These are phyloP conservation scores for Sporisorium scitamineum DNA, from an alignment of 1,284 basidiomycete genomes.

Conservation along the genomic window DNA sequence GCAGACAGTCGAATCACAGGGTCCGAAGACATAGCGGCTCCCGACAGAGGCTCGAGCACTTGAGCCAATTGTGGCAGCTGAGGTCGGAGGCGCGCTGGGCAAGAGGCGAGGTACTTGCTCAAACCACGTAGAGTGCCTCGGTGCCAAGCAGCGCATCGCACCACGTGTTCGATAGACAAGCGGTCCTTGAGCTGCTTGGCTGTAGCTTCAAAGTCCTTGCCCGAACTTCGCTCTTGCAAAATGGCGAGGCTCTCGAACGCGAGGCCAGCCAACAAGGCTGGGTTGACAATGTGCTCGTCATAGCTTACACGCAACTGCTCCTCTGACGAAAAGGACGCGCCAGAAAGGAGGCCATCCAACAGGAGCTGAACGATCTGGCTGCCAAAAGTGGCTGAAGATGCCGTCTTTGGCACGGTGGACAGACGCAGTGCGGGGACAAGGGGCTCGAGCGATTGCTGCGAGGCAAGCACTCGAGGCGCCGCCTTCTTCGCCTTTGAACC, in stretches of 20 bases:
- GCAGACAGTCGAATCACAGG: slow-evolving; percentile 51
- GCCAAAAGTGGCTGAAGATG: slow-evolving; percentile 16
- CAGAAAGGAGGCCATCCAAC: slow-evolving; percentile 31
- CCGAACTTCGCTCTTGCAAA: slow-evolving; percentile 32
- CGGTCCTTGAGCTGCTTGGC: slow-evolving; percentile 25
- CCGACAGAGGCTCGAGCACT: slow-evolving; percentile 28
- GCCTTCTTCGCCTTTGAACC: slow-evolving; percentile 12
- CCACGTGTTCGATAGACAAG: slow-evolving; percentile 22
- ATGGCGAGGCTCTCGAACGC: slow-evolving; percentile 40
- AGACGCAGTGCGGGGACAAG: slow-evolving; percentile 47
- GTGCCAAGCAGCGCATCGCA: slow-evolving; percentile 47
- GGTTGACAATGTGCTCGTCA: slow-evolving; percentile 38
- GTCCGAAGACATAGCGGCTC: slow-evolving; percentile 53
- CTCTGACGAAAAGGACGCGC: slow-evolving; percentile 17
- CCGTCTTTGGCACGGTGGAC: slow-evolving; percentile 27
- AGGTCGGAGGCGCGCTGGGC: slow-evolving; percentile 26
- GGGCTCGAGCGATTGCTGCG: slow-evolving; percentile 27
- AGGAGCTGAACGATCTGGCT: slow-evolving; percentile 33
- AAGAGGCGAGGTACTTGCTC: slow-evolving; percentile 40
- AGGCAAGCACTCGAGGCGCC: slow-evolving; percentile 7
- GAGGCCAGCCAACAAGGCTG: slow-evolving; percentile 34
- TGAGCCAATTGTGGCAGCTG: slow-evolving; percentile 27
- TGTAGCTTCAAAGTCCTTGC: slow-evolving; percentile 22
- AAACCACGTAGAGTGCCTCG: slow-evolving; percentile 31
- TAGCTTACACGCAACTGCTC: slow-evolving; percentile 30